phyloP scores from a whole-genome alignment of 306 rosid genomes.

The Psophocarpus tetragonolobus region DNA sequence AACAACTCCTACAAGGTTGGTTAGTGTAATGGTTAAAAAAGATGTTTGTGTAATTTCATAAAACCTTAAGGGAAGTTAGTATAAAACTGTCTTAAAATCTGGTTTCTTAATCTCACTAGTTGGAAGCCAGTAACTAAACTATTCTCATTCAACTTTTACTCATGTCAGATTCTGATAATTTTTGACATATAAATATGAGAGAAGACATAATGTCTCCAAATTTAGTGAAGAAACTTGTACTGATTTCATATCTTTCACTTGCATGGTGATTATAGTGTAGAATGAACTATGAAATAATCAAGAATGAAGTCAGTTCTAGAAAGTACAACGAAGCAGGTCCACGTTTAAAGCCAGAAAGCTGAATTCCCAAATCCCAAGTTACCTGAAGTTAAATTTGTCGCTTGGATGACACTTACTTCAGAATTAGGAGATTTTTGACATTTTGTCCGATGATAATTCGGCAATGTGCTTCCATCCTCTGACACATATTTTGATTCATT shows the following conservation, averaged over 20 bases:
- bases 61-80: too few relatives aligned
- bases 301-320: background rate
- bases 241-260: constrained; percentile 23
- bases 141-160: background rate
- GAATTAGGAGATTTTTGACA: constrained; percentile 40
- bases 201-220: constrained; percentile 2
- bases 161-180: background rate
- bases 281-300: background rate
- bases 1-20: too few relatives aligned
- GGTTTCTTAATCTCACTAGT: constrained; percentile 18
- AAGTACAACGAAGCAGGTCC: background rate
- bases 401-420: constrained; percentile 34
- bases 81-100: background rate
- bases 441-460: constrained; percentile 29
- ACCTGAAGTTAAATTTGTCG: constrained; percentile 43
- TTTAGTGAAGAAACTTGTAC: background rate
- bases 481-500: constrained; percentile 48
- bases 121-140: background rate
- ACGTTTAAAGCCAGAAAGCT: background rate
- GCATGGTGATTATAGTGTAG: constrained; percentile 5
- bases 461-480: constrained; percentile 47
- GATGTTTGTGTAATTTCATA: too few relatives aligned
- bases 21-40: too few relatives aligned
- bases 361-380: constrained; percentile 9
- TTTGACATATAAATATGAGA: background rate